phyloP scores from a whole-genome alignment of 768 basidiomycete genomes.

The Leccinellum rugosiceps region DNA sequence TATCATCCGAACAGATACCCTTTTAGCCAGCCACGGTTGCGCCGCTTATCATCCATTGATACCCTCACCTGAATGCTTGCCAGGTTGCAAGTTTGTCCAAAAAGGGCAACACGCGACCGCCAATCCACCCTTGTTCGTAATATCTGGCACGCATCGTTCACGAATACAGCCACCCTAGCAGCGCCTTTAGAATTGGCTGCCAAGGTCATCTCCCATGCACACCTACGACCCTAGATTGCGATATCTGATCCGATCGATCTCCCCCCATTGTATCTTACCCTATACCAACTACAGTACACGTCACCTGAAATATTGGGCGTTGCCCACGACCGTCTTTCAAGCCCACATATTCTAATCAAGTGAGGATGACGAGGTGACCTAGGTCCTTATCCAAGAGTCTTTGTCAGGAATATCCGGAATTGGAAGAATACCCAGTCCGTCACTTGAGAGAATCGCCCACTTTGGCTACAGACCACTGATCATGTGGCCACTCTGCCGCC shows the following conservation, averaged over 20 bases:
- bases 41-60: slow-evolving; percentile 1
- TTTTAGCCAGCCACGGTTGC: not conserved
- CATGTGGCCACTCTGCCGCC: slow-evolving; percentile 5
- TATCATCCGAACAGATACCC: not conserved
- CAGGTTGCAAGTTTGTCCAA: not conserved
- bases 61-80: not conserved
- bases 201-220: not conserved
- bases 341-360: slow-evolving; percentile 4
- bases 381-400: slow-evolving; percentile 19
- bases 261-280: slow-evolving; percentile 7
- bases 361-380: slow-evolving; percentile 21
- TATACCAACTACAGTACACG: slow-evolving; percentile 4
- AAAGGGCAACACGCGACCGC: not conserved
- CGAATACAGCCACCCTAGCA: not conserved
- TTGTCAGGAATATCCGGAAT: not conserved
- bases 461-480: not conserved
- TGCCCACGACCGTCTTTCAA: not conserved
- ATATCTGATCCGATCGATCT: slow-evolving; percentile 22
- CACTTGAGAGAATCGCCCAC: slow-evolving; percentile 2
- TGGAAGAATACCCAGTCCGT: not conserved
- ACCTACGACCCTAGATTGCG: not conserved
- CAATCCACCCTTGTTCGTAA: not conserved
- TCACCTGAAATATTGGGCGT: slow-evolving; percentile 3
- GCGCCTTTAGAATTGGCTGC: not conserved
- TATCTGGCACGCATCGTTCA: not conserved